These are phyloP conservation scores for Peniophora sp. DNA, from an alignment of 1,284 basidiomycete species.

Conservation along the genomic window DNA sequence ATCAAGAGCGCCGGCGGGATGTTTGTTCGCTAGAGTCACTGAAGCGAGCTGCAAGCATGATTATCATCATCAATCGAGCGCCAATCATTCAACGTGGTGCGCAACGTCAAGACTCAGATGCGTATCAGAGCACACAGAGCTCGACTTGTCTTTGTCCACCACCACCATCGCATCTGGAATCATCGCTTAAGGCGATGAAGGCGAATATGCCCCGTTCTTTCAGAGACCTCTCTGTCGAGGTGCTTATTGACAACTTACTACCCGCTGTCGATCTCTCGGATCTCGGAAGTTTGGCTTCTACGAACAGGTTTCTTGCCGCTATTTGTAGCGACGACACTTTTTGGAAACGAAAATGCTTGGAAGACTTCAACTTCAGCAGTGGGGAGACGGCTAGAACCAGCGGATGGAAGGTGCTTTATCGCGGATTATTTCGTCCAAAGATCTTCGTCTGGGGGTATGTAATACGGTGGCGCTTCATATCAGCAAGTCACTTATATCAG, in stretches of 20 bases:
- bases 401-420: conserved; percentile 78
- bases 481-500: too few relatives aligned
- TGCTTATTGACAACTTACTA: conserved; percentile 68
- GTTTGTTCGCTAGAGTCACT: too few relatives aligned
- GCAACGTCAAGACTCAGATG: too few relatives aligned
- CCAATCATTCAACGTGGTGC: too few relatives aligned
- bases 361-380: conserved; percentile 76
- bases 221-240: conserved; percentile 57
- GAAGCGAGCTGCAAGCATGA: too few relatives aligned
- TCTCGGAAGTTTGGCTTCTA: conserved; percentile 47
- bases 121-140: too few relatives aligned
- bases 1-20: too few relatives aligned
- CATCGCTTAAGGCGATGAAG: too few relatives aligned
- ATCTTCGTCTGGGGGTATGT: conserved; percentile 80
- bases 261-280: conserved; percentile 50
- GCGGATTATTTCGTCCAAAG: conserved; percentile 48
- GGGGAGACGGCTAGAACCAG: conserved; percentile 61
- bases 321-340: conserved; percentile 72
- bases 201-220: conserved; percentile 21
- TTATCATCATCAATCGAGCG: too few relatives aligned
- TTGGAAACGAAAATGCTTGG: conserved; percentile 64
- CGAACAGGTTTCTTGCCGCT: conserved; percentile 48
- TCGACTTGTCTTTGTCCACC: background rate
- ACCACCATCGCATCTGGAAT: background rate
- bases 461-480: background rate